Conservation (phyloP, 2,329 filamentous ascomycete genomes). For the Macrophomina tecta region DNA sequence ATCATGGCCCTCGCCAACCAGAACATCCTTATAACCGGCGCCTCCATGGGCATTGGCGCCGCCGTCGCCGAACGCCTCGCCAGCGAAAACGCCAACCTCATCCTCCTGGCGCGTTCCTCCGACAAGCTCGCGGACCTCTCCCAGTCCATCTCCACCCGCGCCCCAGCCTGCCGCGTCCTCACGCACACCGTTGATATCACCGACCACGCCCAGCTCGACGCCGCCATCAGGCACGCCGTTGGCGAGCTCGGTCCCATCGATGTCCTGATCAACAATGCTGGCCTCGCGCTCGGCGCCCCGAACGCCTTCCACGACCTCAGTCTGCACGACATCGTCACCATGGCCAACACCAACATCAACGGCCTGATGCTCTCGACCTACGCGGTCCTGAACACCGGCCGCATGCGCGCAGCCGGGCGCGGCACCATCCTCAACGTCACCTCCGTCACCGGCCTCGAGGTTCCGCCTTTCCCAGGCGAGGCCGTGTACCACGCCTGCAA, state of each 20-base stretch:
- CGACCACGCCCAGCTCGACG: constrained; percentile 41
- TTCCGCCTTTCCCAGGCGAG: constrained; percentile 57
- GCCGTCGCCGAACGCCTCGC: constrained; percentile 51
- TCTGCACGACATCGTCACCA: constrained; percentile 51
- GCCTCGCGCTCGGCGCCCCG: constrained; percentile 56
- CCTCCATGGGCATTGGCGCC: constrained; percentile 56
- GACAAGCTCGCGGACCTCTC: constrained; percentile 37
- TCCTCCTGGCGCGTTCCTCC: constrained; percentile 50
- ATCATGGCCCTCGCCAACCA: constrained; percentile 38
- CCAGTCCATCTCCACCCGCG: constrained; percentile 30
- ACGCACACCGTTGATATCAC: constrained; percentile 40
- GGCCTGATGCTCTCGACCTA: constrained; percentile 56
- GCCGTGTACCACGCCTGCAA: constrained; percentile 58
- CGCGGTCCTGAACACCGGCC: constrained; percentile 50
- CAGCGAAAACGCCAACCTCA: constrained; percentile 47
- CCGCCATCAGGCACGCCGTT: constrained; percentile 40
- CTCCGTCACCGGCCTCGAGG: constrained; percentile 54
- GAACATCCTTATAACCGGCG: constrained; percentile 42
- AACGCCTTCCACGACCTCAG: constrained; percentile 48
- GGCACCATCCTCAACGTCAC: constrained; percentile 59
- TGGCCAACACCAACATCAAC: constrained; percentile 57
- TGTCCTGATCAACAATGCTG: constrained; percentile 57
- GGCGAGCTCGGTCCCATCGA: constrained; percentile 45
- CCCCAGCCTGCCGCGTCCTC: constrained; percentile 20
- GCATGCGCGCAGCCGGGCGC: constrained; percentile 47